A percentile compares a stretch with the other conserved stretches of the same genome.
Evolutionary conservation across 164 flowering plant species (phyloP).

Genomic region (Chimonanthus salicifolius): DNA sequence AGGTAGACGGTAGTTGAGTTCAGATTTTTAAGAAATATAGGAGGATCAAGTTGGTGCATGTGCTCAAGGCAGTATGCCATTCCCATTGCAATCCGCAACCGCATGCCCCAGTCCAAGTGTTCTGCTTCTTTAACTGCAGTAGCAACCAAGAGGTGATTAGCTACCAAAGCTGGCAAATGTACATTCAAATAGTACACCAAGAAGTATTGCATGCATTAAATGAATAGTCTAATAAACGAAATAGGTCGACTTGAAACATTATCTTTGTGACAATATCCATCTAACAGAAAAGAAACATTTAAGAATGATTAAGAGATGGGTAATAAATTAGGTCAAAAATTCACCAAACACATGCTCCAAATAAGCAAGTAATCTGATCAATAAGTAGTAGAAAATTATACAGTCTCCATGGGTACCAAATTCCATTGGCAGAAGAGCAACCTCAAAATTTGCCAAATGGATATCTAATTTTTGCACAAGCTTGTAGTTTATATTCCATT

Average conservation of each 20-base stretch:
- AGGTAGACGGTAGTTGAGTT: constrained; percentile 52
- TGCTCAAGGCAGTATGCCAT: constrained; percentile 72
- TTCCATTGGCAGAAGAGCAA: neutral
- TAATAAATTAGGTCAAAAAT: no score
- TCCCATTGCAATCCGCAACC: constrained; percentile 72
- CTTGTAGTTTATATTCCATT: no score
- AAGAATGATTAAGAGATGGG: no score
- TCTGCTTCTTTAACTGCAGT: constrained; percentile 72
- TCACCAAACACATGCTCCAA: no score
- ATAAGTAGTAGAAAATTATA: neutral
- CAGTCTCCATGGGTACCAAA: neutral
- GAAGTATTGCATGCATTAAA: neutral
- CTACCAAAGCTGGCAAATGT: no score
- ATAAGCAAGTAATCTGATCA: neutral
- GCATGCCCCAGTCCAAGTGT: constrained; percentile 62
- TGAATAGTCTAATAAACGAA: neutral
- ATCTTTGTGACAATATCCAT: neutral
- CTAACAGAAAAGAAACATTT: neutral
- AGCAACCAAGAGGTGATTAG: constrained; percentile 3
- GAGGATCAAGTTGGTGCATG: constrained; percentile 66
- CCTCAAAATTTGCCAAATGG: neutral
- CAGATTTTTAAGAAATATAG: constrained; percentile 40
- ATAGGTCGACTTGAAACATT: neutral
- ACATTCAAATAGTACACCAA: neutral
- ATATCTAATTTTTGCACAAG: neutral